Evolutionary conservation across 1,284 basidiomycete species (phyloP), one percentile per base, ranked within the genome.

Genomic region (Heliocybe sulcata): DNA sequence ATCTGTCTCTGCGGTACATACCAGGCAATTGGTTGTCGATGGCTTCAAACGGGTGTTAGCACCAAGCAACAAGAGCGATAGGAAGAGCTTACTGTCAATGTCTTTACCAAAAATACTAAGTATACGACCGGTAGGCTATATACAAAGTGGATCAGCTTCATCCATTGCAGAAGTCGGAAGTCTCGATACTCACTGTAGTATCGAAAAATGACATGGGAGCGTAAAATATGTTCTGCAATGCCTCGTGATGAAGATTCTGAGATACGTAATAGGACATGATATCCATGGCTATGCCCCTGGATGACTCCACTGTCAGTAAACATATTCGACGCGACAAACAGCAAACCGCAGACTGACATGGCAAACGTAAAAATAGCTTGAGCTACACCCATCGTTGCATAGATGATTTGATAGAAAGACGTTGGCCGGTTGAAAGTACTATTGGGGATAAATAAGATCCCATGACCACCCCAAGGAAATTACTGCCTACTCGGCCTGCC

Each of bases 131-230:
- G 80, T 72, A 0, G 81, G 81, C 80, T 82, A 57, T 11, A 52
- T 45, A 45, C 9, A 6, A 45, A 45, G 4, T 45, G 16, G 42
- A 4, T 4, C 42, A 45, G 4, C 9, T 29, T 19, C 12, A 49
- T n/a, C 19, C 25, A 10, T 25, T 9, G 20, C 20, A 9, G 20
- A 8, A 47, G 45, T 47, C 9, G 27, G 25, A 35, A 54, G 53
- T 9, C 16, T 14, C 22, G 19, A 51, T 4, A 59, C 75, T 61
- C 52, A 83, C 82, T 16, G 82, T 84, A 0, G 82, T 80, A 64
- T 88, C 85, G 59, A 87, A 88, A 64, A 86, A 84, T 0, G 79
- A 77, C 81, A 87, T 87, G 0, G 84, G 83, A 0, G 82, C 82
- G 62, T 81, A 79, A 64, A 87, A 82, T 33, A 87, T 77, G 54